Evolutionary conservation across 2,329 filamentous ascomycete species (phyloP), one percentile per base, ranked within the genome.

Genomic region (Pyricularia sp.): DNA sequence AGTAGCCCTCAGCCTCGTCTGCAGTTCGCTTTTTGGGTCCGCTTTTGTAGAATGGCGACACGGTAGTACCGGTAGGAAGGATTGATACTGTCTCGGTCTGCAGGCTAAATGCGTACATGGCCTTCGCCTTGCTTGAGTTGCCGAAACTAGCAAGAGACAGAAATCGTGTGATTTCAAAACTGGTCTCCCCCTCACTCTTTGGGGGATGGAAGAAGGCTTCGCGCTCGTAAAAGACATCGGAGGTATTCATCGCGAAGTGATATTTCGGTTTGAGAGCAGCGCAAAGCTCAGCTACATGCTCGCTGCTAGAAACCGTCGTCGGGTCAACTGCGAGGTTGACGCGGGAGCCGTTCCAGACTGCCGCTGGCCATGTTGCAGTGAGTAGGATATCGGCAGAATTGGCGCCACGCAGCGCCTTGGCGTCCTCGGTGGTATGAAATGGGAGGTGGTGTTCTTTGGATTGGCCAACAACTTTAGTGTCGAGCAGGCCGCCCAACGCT

Each of bases 241-340:
- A 90, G 6, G 67, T 61, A 3, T 84, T 80, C 1, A 90, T 86
- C 28, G 63, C 55, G 71, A 97, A 87, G 74, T 97, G 93, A 72
- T 99, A 99, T 31, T 90, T 87, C n/a, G 94, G 94, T 73, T 92
- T 94, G 24, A 99, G 76, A 0, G 85, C 77, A 2, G 87, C 81
- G 71, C 89, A 93, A 12, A 99, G 81, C 66, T 96, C 89, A 6
- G 92, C 86, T 57, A 97, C 79, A 65, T 87, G 85, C 64, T 86
- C 82, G n/a, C 84, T 84, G 65, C 83, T 81, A 26, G 78, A 70
- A 0, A 86, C 78, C 4, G 81, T 75, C 1, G 76, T 74, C n/a
- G 78, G 74, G 12, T 84, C 82, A 4, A 83, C 79, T 6, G 80
- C 73, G n/a, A 88, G 74, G 2, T 80, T 71, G 2, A 86, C 81